A percentile compares a stretch with the other conserved stretches of the same genome.
phyloP scores from a whole-genome alignment of 164 flowering plant genomes.

The Chimonanthus salicifolius region DNA sequence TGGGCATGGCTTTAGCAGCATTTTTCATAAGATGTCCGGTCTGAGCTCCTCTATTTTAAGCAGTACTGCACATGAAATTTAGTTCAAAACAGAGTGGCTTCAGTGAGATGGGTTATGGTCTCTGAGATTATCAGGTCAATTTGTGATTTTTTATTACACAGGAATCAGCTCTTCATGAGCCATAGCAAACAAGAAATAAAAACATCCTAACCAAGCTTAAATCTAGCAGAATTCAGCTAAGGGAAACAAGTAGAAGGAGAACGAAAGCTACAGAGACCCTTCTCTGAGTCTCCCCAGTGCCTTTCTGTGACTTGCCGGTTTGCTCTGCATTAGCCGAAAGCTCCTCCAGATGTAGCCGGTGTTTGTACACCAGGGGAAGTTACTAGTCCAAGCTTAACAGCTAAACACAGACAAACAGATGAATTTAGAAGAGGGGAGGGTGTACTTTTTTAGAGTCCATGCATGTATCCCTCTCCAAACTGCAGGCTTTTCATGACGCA shows the following conservation, averaged over 20 bases:
- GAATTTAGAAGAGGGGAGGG: conserved; percentile 5
- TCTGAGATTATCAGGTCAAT: too few relatives aligned
- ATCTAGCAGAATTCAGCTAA: too few relatives aligned
- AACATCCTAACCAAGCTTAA: not conserved
- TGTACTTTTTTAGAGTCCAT: not conserved
- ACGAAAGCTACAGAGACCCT: conserved; percentile 14
- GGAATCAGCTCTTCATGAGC: too few relatives aligned
- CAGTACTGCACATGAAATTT: too few relatives aligned
- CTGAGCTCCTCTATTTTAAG: too few relatives aligned
- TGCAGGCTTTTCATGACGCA: conserved; percentile 27
- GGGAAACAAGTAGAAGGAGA: not conserved
- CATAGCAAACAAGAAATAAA: conserved; percentile 1
- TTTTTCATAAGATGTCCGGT: too few relatives aligned
- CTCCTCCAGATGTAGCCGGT: conserved; percentile 6
- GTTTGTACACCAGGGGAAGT: not conserved
- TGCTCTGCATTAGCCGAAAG: conserved; percentile 24
- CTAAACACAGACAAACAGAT: conserved; percentile 9
- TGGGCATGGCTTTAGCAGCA: too few relatives aligned
- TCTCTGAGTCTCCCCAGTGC: conserved; percentile 27
- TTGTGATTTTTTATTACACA: too few relatives aligned
- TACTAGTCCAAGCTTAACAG: not conserved
- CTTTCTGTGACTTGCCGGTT: conserved; percentile 59
- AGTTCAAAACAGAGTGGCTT: too few relatives aligned
- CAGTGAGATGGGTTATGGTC: too few relatives aligned
- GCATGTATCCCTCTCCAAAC: conserved; percentile 12